Evolutionary conservation across 805 yeast species (phyloP).

Genomic region (Candida boleticola): DNA sequence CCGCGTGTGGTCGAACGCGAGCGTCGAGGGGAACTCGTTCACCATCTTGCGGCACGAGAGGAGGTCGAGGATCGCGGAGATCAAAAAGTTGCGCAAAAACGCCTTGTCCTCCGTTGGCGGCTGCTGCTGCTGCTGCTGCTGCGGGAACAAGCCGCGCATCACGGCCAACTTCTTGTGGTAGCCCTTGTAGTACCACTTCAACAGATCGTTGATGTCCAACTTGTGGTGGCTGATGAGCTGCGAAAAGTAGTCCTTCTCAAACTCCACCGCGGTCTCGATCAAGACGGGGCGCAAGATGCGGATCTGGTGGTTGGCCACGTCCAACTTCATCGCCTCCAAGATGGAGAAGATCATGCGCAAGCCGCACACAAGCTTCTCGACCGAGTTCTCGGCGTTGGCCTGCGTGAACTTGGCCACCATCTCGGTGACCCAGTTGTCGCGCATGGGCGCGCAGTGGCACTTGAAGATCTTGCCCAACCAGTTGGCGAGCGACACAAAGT

Average conservation of each 20-base stretch:
- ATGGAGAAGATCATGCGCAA: conserved; percentile 75
- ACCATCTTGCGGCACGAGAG: conserved; percentile 79
- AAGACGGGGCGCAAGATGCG: conserved; percentile 80
- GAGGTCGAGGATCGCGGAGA: conserved; percentile 57
- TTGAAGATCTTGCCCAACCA: conserved; percentile 80
- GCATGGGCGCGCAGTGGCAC: conserved; percentile 93
- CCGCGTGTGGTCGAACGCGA: conserved; percentile 82
- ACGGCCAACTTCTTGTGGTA: conserved; percentile 18
- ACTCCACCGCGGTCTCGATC: conserved; percentile 82
- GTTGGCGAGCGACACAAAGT: conserved; percentile 64
- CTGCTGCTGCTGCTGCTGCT: conserved; percentile 1
- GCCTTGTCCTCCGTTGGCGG: background rate
- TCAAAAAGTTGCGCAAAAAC: conserved; percentile 37
- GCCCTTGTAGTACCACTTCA: conserved; percentile 60
- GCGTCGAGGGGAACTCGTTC: conserved; percentile 76
- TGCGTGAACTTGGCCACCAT: conserved; percentile 62
- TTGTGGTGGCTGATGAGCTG: conserved; percentile 54
- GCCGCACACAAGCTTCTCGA: conserved; percentile 63
- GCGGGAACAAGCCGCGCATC: background rate
- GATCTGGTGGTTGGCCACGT: conserved; percentile 93
- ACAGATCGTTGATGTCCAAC: conserved; percentile 56
- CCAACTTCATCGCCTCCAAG: conserved; percentile 91
- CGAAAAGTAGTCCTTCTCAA: conserved; percentile 80
- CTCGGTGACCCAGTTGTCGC: conserved; percentile 85
- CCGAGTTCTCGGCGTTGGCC: conserved; percentile 48